Evolutionary conservation across 1,284 basidiomycete genomes (phyloP), one percentile per base, ranked within the genome.

Genomic region (Fomitopsis pinicola): DNA sequence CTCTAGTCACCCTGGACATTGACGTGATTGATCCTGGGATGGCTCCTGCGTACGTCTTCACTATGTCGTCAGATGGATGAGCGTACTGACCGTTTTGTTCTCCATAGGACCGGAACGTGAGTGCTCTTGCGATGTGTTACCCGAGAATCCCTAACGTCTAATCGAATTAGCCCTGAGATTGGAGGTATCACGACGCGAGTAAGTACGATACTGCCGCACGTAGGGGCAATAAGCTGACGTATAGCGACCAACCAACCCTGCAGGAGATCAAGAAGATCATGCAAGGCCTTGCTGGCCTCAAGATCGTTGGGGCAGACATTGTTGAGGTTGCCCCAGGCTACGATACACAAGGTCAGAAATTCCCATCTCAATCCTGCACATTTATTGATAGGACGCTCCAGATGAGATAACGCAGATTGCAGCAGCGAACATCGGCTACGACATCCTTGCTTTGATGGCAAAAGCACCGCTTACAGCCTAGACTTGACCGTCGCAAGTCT

Each of bases 191-290:
- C 75, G 0, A 77, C 75, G 0, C 69, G 77, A 48, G 72, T 48
- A 28, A 6, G 42, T 8, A n/a, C 17, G 9, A 8, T 19, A 5
- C 3, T 19, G 8, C 19, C 54, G 33, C 2, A 42, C 19, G 22
- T 4, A 12, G 12, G 19, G 6, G 14, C 17, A 2, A 5, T 44
- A 3, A 9, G 12, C 22, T 36, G 33, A 28, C 17, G 48, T 10
- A 5, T 52, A n/a, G 22, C 6, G 35, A 55, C 38, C 54, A 40
- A 12, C 14, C 38, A 0, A 10, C 14, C 36, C 38, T 26, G 15
- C 60, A 74, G 73, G 77, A 78, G 62, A 74, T 77, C 55, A 74
- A 76, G 65, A 73, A 74, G 59, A 76, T 79, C 62, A 69, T 79
- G 7, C 71, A 76, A 33, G 76, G 76, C 17, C 64, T 78, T 2